Conservation (phyloP, 768 basidiomycete species). For the Cystofilobasidium ferigula region DNA sequence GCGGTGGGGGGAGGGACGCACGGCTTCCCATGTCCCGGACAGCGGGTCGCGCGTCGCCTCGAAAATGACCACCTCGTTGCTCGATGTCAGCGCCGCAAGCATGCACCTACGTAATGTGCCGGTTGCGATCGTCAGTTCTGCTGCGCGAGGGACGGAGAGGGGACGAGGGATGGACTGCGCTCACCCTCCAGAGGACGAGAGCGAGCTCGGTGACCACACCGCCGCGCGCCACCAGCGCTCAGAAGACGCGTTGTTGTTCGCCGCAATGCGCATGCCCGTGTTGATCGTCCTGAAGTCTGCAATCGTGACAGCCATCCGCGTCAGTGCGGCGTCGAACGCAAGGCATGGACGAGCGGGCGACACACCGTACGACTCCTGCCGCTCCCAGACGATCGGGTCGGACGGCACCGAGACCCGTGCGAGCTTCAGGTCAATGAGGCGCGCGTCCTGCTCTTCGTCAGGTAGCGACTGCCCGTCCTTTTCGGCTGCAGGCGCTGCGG, state of each 20-base stretch:
- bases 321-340: neutral
- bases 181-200: constrained; percentile 5
- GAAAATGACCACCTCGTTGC: neutral
- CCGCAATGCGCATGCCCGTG: neutral
- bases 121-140: neutral
- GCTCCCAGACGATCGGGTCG: neutral
- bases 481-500: too few relatives aligned
- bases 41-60: neutral
- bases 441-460: neutral
- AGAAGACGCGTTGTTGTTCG: too few relatives aligned
- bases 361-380: neutral
- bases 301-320: neutral
- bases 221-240: neutral
- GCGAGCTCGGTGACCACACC: neutral
- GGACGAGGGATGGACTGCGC: neutral
- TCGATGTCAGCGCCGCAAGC: neutral
- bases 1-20: neutral
- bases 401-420: neutral
- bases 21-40: neutral
- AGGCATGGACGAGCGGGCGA: neutral
- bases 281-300: neutral
- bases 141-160: neutral
- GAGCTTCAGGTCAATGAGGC: neutral
- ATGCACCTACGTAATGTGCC: neutral
- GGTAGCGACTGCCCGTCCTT: neutral